Conservation (phyloP, 768 basidiomycete species). For the Suillus bovinus region DNA sequence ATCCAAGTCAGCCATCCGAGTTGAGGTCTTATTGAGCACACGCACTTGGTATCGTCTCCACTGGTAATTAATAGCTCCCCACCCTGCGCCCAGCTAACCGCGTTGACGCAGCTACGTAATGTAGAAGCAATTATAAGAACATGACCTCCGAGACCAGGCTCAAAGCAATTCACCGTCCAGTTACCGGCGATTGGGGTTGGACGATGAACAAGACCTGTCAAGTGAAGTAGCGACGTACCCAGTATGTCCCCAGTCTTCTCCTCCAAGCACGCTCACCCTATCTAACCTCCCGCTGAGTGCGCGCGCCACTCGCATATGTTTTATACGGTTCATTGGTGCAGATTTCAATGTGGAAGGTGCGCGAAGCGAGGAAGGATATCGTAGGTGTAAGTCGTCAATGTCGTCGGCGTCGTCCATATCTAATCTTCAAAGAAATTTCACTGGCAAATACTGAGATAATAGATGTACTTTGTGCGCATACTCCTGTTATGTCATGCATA, state of each 20-base stretch:
- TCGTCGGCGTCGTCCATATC: neutral
- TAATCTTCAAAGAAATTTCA: neutral
- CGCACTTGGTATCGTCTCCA: constrained; percentile 72
- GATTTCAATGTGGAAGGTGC: neutral
- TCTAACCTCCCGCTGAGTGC: constrained; percentile 42
- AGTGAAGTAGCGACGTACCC: constrained; percentile 46
- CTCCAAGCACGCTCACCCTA: constrained; percentile 73
- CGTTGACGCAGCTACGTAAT: constrained; percentile 68
- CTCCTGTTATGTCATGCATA: constrained; percentile 3
- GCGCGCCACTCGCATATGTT: constrained; percentile 15
- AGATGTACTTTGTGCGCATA: neutral
- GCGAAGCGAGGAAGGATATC: neutral
- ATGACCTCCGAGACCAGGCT: neutral
- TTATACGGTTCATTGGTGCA: constrained; percentile 9
- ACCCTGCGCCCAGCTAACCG: constrained; percentile 68
- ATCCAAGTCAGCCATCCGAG: neutral
- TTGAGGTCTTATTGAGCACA: constrained; percentile 4
- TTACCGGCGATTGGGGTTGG: neutral
- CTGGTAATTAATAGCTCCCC: constrained; percentile 68
- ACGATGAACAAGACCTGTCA: neutral
- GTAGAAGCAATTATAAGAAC: neutral
- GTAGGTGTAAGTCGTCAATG: neutral
- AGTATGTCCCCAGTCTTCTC: constrained; percentile 59
- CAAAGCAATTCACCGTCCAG: constrained; percentile 3
- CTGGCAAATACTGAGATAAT: neutral